These are phyloP conservation scores for Artomyces pyxidatus DNA, from an alignment of 768 basidiomycete species.

Conservation along the genomic window DNA sequence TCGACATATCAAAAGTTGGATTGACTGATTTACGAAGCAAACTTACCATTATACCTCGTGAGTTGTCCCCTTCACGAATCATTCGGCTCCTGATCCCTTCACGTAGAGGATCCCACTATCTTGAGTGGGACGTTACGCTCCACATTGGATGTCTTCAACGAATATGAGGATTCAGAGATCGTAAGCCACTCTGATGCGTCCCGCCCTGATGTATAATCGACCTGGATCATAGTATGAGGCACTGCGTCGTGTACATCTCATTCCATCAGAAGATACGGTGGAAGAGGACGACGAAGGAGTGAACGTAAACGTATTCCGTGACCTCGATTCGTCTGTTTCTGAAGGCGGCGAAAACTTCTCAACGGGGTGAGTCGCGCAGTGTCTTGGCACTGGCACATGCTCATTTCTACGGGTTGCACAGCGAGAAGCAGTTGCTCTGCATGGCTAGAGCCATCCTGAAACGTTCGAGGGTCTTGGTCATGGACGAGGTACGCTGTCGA, in stretches of 20 bases:
- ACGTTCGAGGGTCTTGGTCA: slow-evolving; percentile 67
- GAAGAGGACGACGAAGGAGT: slow-evolving; percentile 40
- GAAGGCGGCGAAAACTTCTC: slow-evolving; percentile 91
- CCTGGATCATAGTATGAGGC: slow-evolving; percentile 55
- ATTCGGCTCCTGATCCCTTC: neutral
- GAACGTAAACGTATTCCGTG: slow-evolving; percentile 71
- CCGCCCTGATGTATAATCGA: neutral
- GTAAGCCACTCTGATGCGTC: slow-evolving; percentile 32
- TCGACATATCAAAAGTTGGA: slow-evolving; percentile 74
- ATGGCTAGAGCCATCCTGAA: slow-evolving; percentile 85
- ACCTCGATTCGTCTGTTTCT: slow-evolving; percentile 64
- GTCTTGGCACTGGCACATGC: neutral
- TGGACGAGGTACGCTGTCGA: slow-evolving; percentile 58
- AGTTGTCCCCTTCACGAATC: slow-evolving; percentile 18
- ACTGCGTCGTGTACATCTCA: slow-evolving; percentile 75
- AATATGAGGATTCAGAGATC: slow-evolving; percentile 79
- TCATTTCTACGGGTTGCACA: slow-evolving; percentile 17
- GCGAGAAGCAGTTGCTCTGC: slow-evolving; percentile 80
- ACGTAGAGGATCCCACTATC: slow-evolving; percentile 80
- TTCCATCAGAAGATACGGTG: slow-evolving; percentile 44
- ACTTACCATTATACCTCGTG: slow-evolving; percentile 71
- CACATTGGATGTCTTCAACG: slow-evolving; percentile 78
- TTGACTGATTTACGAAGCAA: slow-evolving; percentile 73
- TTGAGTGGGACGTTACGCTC: slow-evolving; percentile 76
- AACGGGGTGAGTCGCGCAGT: slow-evolving; percentile 45